Evolutionary conservation across 805 yeast genomes (phyloP).

Genomic region (Scheffersomyces ergatensis): DNA sequence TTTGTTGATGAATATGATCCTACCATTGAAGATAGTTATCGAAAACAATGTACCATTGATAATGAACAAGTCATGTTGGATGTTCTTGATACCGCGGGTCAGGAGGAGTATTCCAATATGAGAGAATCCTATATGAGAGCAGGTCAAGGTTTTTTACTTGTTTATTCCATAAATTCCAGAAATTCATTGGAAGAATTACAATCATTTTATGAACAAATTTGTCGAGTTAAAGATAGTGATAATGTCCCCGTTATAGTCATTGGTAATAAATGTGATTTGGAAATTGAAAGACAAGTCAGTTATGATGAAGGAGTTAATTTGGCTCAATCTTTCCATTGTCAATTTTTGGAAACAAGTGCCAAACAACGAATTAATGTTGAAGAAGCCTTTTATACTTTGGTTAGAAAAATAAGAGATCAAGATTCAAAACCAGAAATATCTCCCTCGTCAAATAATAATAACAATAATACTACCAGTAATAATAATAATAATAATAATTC

Average conservation of each 20-base stretch:
- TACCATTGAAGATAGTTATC: constrained; percentile 88
- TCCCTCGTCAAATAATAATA: background rate
- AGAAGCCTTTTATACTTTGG: constrained; percentile 71
- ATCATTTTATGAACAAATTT: constrained; percentile 74
- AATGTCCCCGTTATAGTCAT: constrained; percentile 76
- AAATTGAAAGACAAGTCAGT: constrained; percentile 71
- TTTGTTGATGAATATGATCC: constrained; percentile 98
- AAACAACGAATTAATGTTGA: constrained; percentile 89
- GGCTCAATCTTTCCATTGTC: constrained; percentile 65
- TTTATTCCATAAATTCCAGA: constrained; percentile 83
- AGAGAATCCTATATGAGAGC: constrained; percentile 91
- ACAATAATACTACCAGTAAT: constrained; percentile 3
- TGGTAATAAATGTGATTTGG: constrained; percentile 78
- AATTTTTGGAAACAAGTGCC: constrained; percentile 90
- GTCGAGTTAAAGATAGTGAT: constrained; percentile 71
- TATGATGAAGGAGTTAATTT: constrained; percentile 59
- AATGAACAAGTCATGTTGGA: constrained; percentile 73
- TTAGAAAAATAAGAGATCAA: constrained; percentile 49
- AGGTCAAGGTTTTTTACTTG: constrained; percentile 90
- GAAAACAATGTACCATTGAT: constrained; percentile 85
- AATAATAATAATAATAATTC: background rate
- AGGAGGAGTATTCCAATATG: constrained; percentile 89
- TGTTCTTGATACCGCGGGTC: constrained; percentile 97
- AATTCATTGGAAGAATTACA: constrained; percentile 82
- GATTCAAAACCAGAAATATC: background rate